These are phyloP conservation scores for Pleurotus giganteus DNA, from an alignment of 768 basidiomycete species.

Conservation along the genomic window DNA sequence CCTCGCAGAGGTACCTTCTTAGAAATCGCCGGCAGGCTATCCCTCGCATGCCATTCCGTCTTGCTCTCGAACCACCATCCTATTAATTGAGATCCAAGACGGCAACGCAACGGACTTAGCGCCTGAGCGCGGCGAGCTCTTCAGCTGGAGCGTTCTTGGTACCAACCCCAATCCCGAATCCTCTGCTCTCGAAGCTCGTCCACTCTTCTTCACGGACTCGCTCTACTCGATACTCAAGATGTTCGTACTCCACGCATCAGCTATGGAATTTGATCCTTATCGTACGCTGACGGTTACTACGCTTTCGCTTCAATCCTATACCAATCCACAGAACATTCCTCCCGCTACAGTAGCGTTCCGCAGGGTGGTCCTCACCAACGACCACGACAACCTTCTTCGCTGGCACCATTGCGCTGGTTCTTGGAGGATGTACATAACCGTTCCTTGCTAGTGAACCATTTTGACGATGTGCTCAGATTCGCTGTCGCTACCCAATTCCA, in stretches of 20 bases:
- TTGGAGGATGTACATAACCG: constrained; percentile 57
- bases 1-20: constrained; percentile 44
- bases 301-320: constrained; percentile 41
- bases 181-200: constrained; percentile 52
- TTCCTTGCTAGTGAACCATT: neutral
- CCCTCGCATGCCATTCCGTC: constrained; percentile 45
- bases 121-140: constrained; percentile 32
- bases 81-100: constrained; percentile 39
- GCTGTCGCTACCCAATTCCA: constrained; percentile 62
- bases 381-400: constrained; percentile 48
- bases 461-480: constrained; percentile 39
- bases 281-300: constrained; percentile 30
- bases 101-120: constrained; percentile 45
- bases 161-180: constrained; percentile 42
- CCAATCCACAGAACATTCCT: constrained; percentile 22
- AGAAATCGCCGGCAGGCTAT: constrained; percentile 14
- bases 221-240: constrained; percentile 33
- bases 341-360: constrained; percentile 47
- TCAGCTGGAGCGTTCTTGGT: constrained; percentile 54
- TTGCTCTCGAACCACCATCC: constrained; percentile 53
- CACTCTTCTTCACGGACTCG: constrained; percentile 42
- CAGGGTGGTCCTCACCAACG: constrained; percentile 66
- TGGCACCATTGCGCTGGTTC: constrained; percentile 38
- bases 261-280: constrained; percentile 33
- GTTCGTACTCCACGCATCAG: constrained; percentile 12